These are phyloP conservation scores for Triangularia setosa DNA, from an alignment of 2,329 filamentous ascomycete species.

Conservation along the genomic window DNA sequence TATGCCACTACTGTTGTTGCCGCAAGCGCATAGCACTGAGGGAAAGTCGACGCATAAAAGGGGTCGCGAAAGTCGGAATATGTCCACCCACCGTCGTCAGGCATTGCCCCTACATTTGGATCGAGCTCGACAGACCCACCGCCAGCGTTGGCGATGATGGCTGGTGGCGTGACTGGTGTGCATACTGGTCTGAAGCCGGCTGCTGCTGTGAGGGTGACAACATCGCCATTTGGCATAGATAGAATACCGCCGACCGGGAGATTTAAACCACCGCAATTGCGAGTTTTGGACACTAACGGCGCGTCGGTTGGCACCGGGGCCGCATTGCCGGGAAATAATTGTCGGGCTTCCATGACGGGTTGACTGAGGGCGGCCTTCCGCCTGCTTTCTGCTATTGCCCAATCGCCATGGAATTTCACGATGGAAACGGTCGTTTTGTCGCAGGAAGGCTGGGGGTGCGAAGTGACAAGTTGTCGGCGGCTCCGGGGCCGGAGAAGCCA, in stretches of 20 bases:
- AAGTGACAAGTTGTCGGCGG: not conserved
- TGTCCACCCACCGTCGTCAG: slow-evolving; percentile 32
- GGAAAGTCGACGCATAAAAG: slow-evolving; percentile 91
- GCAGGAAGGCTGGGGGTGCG: not conserved
- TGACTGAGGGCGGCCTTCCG: slow-evolving; percentile 27
- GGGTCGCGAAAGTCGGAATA: slow-evolving; percentile 72
- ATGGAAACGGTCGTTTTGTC: slow-evolving; percentile 10
- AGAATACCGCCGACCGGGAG: slow-evolving; percentile 27
- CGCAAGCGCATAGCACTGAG: slow-evolving; percentile 88
- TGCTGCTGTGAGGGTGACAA: slow-evolving; percentile 56
- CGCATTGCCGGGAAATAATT: slow-evolving; percentile 15
- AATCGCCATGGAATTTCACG: slow-evolving; percentile 28
- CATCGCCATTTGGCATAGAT: slow-evolving; percentile 36
- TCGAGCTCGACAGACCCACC: slow-evolving; percentile 34
- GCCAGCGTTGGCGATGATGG: slow-evolving; percentile 40
- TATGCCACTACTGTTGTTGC: slow-evolving; percentile 89
- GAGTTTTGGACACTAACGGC: slow-evolving; percentile 17
- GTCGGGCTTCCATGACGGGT: slow-evolving; percentile 27
- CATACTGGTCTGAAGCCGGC: slow-evolving; percentile 59
- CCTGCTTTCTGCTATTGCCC: slow-evolving; percentile 23
- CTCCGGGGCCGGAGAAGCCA: not conserved
- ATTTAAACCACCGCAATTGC: slow-evolving; percentile 23
- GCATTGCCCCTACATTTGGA: slow-evolving; percentile 16
- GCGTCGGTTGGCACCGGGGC: slow-evolving; percentile 19
- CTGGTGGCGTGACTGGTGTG: slow-evolving; percentile 38